Percentiles rank a stretch among this genome's conserved stretches.
Evolutionary conservation across 2,329 filamentous ascomycete genomes (phyloP).

Genomic region (Diaporthe aspalathi): DNA sequence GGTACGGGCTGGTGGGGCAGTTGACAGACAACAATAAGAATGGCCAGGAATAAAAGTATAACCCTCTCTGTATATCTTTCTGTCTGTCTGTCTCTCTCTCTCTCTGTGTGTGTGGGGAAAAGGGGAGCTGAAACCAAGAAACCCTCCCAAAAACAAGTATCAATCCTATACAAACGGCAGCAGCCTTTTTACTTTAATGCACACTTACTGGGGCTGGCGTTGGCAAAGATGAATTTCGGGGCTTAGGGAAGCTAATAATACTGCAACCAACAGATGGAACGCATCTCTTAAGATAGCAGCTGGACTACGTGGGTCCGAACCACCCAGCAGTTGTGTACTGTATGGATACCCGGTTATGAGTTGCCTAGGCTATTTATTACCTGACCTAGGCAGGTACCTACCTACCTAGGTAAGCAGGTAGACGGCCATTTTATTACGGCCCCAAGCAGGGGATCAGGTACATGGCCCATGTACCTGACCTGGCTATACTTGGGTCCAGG

Average conservation of each 20-base stretch:
- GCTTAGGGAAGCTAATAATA: conserved; percentile 36
- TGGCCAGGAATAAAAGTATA: background rate
- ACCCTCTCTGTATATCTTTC: too few relatives aligned
- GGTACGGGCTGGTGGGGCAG: background rate
- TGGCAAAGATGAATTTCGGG: conserved; percentile 36
- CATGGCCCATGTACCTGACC: background rate
- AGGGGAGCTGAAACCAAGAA: background rate
- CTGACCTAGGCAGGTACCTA: too few relatives aligned
- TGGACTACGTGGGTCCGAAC: conserved; percentile 34
- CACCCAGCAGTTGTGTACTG: background rate
- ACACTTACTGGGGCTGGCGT: conserved; percentile 6
- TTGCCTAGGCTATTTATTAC: too few relatives aligned
- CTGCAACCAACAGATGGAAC: conserved; percentile 31
- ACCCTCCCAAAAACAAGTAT: background rate
- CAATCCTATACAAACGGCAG: background rate
- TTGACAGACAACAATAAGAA: too few relatives aligned
- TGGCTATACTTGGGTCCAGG: conserved; percentile 26
- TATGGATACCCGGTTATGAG: conserved; percentile 19
- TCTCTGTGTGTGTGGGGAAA: background rate
- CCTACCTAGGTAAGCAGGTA: too few relatives aligned
- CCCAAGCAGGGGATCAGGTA: background rate
- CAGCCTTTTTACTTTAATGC: background rate
- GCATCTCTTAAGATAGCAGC: conserved; percentile 34
- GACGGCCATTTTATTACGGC: too few relatives aligned
- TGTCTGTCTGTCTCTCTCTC: background rate